These are phyloP conservation scores for Sistotremastrum niveocremeum DNA, from an alignment of 768 basidiomycete species.

Conservation along the genomic window DNA sequence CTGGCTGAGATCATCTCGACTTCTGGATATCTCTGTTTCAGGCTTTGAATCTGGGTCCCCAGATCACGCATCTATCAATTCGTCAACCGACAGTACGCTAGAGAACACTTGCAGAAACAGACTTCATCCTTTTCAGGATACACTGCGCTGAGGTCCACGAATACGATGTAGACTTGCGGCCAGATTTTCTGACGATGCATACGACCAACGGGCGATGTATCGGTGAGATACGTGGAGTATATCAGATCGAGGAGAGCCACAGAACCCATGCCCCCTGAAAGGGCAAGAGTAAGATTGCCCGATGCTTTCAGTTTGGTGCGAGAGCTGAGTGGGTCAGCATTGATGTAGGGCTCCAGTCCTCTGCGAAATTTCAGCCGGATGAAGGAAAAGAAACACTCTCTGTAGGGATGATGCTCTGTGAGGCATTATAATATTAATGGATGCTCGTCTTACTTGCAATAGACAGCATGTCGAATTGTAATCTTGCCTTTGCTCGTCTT, in stretches of 20 bases:
- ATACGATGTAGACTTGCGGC: too few species aligned
- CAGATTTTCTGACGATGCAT: too few species aligned
- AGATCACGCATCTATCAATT: too few species aligned
- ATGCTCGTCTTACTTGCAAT: constrained; percentile 53
- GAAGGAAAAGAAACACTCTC: constrained; percentile 55
- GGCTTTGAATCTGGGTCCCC: too few species aligned
- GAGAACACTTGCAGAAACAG: too few species aligned
- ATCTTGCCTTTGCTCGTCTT: constrained; percentile 51
- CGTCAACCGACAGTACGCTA: too few species aligned
- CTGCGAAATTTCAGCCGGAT: constrained; percentile 51
- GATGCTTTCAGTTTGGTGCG: constrained; percentile 49
- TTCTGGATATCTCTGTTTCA: too few species aligned
- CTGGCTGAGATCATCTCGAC: too few species aligned
- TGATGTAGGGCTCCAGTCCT: constrained; percentile 50
- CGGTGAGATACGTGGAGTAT: constrained; percentile 38
- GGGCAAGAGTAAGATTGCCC: constrained; percentile 54
- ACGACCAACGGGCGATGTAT: too few species aligned
- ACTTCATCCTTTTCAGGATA: too few species aligned
- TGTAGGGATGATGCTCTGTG: constrained; percentile 12
- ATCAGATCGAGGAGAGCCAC: constrained; percentile 60
- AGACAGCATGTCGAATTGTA: constrained; percentile 67
- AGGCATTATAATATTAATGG: neutral
- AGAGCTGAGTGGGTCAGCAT: constrained; percentile 37
- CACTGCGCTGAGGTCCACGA: too few species aligned
- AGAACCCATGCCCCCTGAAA: constrained; percentile 73